These are phyloP conservation scores for Pezicula rhizophila DNA, from an alignment of 2,329 filamentous ascomycete genomes.

Conservation along the genomic window DNA sequence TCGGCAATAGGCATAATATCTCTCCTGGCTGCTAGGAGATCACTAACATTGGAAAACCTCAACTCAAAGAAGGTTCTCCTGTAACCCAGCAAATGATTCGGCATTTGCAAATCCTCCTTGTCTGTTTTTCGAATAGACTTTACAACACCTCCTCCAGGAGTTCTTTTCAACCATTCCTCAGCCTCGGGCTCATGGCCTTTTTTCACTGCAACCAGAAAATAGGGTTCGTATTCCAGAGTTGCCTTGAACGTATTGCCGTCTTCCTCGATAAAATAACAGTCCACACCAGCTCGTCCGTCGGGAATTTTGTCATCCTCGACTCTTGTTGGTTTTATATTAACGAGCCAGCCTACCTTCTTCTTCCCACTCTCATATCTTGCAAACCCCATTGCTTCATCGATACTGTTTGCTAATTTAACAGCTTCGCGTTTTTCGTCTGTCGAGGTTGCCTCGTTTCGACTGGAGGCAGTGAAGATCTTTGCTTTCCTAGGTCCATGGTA, in stretches of 20 bases:
- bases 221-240: slow-evolving; percentile 92
- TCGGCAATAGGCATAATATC: slow-evolving; percentile 87
- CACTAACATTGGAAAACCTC: slow-evolving; percentile 78
- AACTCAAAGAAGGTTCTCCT: slow-evolving; percentile 82
- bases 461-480: slow-evolving; percentile 75
- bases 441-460: slow-evolving; percentile 77
- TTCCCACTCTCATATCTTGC: slow-evolving; percentile 83
- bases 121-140: slow-evolving; percentile 73
- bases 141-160: slow-evolving; percentile 73
- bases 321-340: slow-evolving; percentile 87
- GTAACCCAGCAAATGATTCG: slow-evolving; percentile 92
- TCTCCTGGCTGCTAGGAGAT: slow-evolving; percentile 78
- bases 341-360: slow-evolving; percentile 80
- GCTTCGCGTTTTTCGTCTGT: slow-evolving; percentile 91
- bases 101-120: slow-evolving; percentile 91
- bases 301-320: slow-evolving; percentile 78
- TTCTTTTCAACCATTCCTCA: slow-evolving; percentile 84
- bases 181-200: slow-evolving; percentile 85
- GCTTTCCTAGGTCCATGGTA: slow-evolving; percentile 64
- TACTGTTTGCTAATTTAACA: slow-evolving; percentile 72
- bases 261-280: slow-evolving; percentile 95
- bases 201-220: slow-evolving; percentile 88
- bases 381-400: slow-evolving; percentile 95
- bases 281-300: slow-evolving; percentile 81
- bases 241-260: slow-evolving; percentile 86